Evolutionary conservation across 306 rosid species (phyloP), one percentile per base, ranked within the genome.

Genomic region (Gastrolobium bilobum): DNA sequence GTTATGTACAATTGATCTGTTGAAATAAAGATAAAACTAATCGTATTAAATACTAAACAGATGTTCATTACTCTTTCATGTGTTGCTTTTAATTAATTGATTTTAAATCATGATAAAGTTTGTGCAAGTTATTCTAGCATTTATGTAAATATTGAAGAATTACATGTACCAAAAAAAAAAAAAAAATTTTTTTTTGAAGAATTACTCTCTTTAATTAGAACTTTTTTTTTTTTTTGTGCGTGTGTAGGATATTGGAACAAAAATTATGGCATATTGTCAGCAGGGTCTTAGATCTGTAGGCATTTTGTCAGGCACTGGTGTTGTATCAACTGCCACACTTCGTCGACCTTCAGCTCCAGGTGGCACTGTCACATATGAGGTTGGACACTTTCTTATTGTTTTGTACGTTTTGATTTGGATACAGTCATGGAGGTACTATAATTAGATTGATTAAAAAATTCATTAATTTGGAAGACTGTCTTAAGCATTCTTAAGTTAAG

Each of bases 311-410:
- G 98, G 94, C 76, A 91, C 78, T 76, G 98, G 98, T 56, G 88
- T 90, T 29, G 97, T 93, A 66, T 91, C 97, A 48, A 91, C 89
- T 2, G 98, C 86, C 58, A 88, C 97, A 30, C 97, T 93, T 75
- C 88, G 94, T 54, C 98, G 91, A 81, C 92, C 98, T 79, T 87
- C 94, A 42, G 79, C 89, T 58, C 90, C 93, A 3, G 95, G 97
- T 54, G 98, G 94, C 86, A 79, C 93, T 2, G 94, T 93, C 83
- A 93, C 94, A 47, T 93, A 88, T 10, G 97, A 93, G 94, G 98
- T 91, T 68, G 52, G 74, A 26, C 30, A 42, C 57, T 68, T 73
- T 72, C 14, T 46, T 47, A 26, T 26, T 35, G 60, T n/a, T 48
- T 39, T 47, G 48, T 13, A 54, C 40, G 1, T 48, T 15, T 37